Conservation (phyloP, 2,329 filamentous ascomycete species). For the Epichloe typhina region DNA sequence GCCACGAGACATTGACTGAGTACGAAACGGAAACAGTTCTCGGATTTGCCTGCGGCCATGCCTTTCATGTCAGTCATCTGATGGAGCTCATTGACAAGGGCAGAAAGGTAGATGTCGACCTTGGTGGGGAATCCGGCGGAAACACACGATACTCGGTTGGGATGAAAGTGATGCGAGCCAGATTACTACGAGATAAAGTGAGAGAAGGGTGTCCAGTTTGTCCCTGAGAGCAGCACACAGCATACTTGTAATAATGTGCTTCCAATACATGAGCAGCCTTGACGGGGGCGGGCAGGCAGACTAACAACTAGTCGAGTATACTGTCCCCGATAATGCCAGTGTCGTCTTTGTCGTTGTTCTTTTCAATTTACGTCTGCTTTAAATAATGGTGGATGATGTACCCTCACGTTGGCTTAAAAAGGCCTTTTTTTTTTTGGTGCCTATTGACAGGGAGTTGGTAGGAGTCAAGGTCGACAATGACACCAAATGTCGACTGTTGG, state of each 20-base stretch:
- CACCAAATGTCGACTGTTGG: neutral
- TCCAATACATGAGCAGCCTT: neutral
- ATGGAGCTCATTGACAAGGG: constrained; percentile 38
- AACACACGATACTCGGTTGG: constrained; percentile 54
- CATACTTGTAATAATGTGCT: neutral
- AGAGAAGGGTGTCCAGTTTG: constrained; percentile 52
- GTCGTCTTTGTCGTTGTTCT: neutral
- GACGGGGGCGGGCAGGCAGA: neutral
- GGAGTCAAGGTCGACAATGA: neutral
- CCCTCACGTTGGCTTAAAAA: neutral
- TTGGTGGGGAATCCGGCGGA: constrained; percentile 29
- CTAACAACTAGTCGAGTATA: neutral
- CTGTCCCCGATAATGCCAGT: neutral
- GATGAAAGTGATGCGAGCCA: constrained; percentile 76
- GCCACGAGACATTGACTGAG: constrained; percentile 41
- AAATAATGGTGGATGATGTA: neutral
- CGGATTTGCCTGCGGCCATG: constrained; percentile 71
- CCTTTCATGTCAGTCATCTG: constrained; percentile 66
- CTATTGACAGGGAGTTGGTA: neutral
- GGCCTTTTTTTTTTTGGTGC: neutral
- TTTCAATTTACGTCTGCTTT: neutral
- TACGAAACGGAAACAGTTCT: constrained; percentile 60
- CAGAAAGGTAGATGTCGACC: constrained; percentile 32
- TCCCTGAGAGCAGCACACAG: constrained; percentile 3
- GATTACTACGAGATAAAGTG: constrained; percentile 60